phyloP scores from a whole-genome alignment of 441 rosid species.

The Kokia cookei region DNA sequence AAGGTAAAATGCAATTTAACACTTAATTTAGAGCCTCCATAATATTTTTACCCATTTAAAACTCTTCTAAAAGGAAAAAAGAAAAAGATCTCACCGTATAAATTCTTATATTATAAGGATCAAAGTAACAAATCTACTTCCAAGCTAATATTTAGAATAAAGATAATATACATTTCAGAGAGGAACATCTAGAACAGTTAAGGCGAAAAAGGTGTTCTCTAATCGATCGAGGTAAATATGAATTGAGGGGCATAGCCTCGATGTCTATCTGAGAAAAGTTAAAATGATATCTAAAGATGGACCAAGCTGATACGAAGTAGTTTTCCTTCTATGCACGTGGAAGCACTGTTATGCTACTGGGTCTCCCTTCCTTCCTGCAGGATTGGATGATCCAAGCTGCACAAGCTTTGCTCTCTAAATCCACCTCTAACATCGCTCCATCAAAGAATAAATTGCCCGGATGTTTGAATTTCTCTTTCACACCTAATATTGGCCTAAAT shows the following conservation, averaged over 20 bases:
- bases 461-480: neutral
- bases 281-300: neutral
- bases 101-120: neutral
- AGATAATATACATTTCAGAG: neutral
- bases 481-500: neutral
- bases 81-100: neutral
- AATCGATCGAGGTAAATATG: neutral
- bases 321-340: neutral
- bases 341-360: neutral
- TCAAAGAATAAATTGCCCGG: neutral
- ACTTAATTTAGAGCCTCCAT: no score
- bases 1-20: no score
- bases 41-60: no score
- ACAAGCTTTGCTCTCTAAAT: neutral
- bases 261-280: neutral
- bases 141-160: neutral
- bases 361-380: neutral
- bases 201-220: neutral
- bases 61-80: no score
- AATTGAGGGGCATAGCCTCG: neutral
- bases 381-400: neutral
- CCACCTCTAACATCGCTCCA: slow-evolving; percentile 3
- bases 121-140: neutral
- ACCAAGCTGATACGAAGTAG: neutral
- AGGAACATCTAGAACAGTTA: neutral